Evolutionary conservation across 768 basidiomycete species (phyloP).

Genomic region (Amanita thiersii): DNA sequence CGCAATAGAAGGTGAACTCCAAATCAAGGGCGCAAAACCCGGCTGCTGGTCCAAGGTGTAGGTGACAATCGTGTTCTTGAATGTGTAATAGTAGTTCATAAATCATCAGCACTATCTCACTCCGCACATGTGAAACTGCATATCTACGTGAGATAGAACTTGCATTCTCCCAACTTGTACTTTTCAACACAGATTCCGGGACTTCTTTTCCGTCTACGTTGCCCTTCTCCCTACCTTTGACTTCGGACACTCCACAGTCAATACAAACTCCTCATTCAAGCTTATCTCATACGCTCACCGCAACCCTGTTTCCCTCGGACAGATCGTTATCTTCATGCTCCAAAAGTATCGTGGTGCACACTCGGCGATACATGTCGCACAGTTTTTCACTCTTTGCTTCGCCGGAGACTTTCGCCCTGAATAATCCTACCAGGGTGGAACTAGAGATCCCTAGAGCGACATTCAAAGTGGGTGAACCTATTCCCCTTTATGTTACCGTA

Average conservation of each 20-base stretch:
- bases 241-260: conserved; percentile 75
- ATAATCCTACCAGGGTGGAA: conserved; percentile 59
- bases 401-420: conserved; percentile 50
- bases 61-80: conserved; percentile 10
- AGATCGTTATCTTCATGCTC: conserved; percentile 29
- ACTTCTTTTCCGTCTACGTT: conserved; percentile 48
- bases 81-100: conserved; percentile 6
- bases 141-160: conserved; percentile 62
- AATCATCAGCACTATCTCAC: conserved; percentile 45
- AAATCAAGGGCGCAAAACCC: conserved; percentile 63
- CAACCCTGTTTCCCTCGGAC: conserved; percentile 49
- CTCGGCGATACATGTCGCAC: conserved; percentile 67
- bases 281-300: conserved; percentile 62
- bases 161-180: conserved; percentile 42
- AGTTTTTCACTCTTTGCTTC: conserved; percentile 43
- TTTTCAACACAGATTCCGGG: conserved; percentile 35
- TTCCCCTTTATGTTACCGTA: conserved; percentile 75
- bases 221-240: conserved; percentile 78
- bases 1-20: conserved; percentile 81
- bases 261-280: conserved; percentile 70
- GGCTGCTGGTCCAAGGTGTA: conserved; percentile 63
- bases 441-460: conserved; percentile 66
- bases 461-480: conserved; percentile 63
- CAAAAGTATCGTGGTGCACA: conserved; percentile 60
- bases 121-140: conserved; percentile 61